Base-by-base conservation (phyloP, 129 eudicot species). In the Centrapalus pauciflorus region DNA sequence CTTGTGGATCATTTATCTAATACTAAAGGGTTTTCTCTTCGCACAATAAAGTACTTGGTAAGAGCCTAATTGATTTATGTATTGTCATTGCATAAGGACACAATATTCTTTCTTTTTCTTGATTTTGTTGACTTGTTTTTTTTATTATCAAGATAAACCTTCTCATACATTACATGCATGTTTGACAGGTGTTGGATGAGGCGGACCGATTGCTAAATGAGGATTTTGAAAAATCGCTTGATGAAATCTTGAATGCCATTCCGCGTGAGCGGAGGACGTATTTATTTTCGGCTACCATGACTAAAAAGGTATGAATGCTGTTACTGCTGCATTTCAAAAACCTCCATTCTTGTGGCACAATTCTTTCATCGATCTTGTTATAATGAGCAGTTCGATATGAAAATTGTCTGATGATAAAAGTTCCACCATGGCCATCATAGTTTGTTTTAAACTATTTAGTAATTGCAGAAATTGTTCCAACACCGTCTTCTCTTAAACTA, bases 251-350 rank as follows among this genome's bases (percentile, higher is more conserved):
- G 61, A 82, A 73, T 71, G 99, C 62, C 64, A 89, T 94, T 66
- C 99, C 97, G 57, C 96, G 83, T 43, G 90, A 94, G 55, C 73
- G 96, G 32, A 86, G 74, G 60, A 94, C 99, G 12, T 94, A 76
- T 79, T 67, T 94, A 25, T 94, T 86, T 61, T 89, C 99, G 56
- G 96, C 95, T 41, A 89, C 99, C n/a, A 89, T 94, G 95, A 89
- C 97, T 12, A 86, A 84, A 72, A 94, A 89, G 81, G 95, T 89
- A 60, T 5, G 70, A 48, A 8, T 54, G 16, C 9, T 43, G 34
- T 67, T n/a, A 20, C 46, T 40, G 54, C 32, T 1, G 30, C 19
- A 24, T 40, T 25, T 57, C 4, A 25, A 12, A 34, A 11, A 7
- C 1, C 20, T 34, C 24, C n/a, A 1, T 54, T 8, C 7, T 21